Conservation (phyloP, 129 eudicot species). For the Centella asiatica region DNA sequence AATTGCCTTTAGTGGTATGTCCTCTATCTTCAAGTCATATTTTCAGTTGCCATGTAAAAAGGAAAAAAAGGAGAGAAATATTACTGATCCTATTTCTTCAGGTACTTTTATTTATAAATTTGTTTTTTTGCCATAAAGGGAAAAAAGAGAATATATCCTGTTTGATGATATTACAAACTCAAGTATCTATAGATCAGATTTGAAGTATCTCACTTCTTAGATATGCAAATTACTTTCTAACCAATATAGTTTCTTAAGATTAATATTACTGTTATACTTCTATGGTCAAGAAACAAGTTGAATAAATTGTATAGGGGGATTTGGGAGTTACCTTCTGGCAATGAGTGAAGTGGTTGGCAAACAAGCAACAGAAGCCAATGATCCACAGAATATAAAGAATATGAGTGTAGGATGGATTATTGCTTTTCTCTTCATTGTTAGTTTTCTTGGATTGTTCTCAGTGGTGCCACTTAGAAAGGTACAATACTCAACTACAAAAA, state of each 20-base stretch:
- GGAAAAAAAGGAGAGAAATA: too few relatives aligned
- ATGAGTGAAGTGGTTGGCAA: background rate
- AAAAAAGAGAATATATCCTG: too few relatives aligned
- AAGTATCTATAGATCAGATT: too few relatives aligned
- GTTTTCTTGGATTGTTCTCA: slow-evolving; percentile 60
- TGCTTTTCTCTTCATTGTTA: slow-evolving; percentile 50
- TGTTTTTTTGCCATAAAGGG: too few relatives aligned
- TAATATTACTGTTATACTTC: too few relatives aligned
- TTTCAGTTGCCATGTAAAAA: background rate
- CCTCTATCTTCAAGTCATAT: background rate
- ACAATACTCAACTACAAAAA: background rate
- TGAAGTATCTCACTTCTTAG: too few relatives aligned
- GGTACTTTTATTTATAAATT: too few relatives aligned
- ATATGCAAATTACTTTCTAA: too few relatives aligned
- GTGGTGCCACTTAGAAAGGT: slow-evolving; percentile 62
- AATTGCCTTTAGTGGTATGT: slow-evolving; percentile 8
- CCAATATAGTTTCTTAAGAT: too few relatives aligned
- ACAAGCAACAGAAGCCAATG: background rate
- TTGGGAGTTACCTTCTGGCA: background rate
- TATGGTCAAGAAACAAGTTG: too few relatives aligned
- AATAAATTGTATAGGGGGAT: background rate
- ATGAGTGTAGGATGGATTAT: slow-evolving; percentile 36
- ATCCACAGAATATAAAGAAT: background rate
- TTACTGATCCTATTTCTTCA: too few relatives aligned
- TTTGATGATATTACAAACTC: too few relatives aligned